phyloP scores from a whole-genome alignment of 768 basidiomycete species.

The Lactifluus volemus region DNA sequence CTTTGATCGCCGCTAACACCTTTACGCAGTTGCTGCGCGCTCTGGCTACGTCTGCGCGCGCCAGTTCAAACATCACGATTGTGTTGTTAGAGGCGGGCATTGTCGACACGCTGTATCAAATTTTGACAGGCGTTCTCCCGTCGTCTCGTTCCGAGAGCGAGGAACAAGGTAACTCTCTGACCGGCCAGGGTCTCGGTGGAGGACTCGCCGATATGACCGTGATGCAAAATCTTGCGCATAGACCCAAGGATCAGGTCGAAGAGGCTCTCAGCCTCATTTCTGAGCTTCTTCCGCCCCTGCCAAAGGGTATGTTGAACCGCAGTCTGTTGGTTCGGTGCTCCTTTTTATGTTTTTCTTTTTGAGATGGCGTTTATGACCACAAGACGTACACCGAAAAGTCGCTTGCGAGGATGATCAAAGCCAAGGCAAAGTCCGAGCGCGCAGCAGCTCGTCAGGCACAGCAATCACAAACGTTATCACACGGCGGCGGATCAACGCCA shows the following conservation, averaged over 20 bases:
- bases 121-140: slow-evolving; percentile 89
- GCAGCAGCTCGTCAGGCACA: slow-evolving; percentile 54
- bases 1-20: slow-evolving; percentile 77
- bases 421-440: slow-evolving; percentile 75
- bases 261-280: slow-evolving; percentile 84
- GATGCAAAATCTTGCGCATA: slow-evolving; percentile 93
- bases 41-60: slow-evolving; percentile 78
- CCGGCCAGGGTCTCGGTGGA: slow-evolving; percentile 76
- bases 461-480: slow-evolving; percentile 6
- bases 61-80: slow-evolving; percentile 81
- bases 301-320: slow-evolving; percentile 57
- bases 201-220: slow-evolving; percentile 95
- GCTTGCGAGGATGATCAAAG: slow-evolving; percentile 64
- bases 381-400: slow-evolving; percentile 86
- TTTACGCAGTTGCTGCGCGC: slow-evolving; percentile 84
- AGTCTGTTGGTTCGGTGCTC: neutral
- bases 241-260: slow-evolving; percentile 95
- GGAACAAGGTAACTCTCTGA: slow-evolving; percentile 51
- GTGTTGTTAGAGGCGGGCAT: slow-evolving; percentile 87
- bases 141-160: slow-evolving; percentile 44
- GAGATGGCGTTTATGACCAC: slow-evolving; percentile 94
- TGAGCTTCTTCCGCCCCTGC: slow-evolving; percentile 87
- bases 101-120: slow-evolving; percentile 88
- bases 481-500: slow-evolving; percentile 1
- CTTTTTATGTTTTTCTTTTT: neutral